These are phyloP conservation scores for Metarhizium humberi DNA, from an alignment of 2,329 filamentous ascomycete genomes.

Conservation along the genomic window DNA sequence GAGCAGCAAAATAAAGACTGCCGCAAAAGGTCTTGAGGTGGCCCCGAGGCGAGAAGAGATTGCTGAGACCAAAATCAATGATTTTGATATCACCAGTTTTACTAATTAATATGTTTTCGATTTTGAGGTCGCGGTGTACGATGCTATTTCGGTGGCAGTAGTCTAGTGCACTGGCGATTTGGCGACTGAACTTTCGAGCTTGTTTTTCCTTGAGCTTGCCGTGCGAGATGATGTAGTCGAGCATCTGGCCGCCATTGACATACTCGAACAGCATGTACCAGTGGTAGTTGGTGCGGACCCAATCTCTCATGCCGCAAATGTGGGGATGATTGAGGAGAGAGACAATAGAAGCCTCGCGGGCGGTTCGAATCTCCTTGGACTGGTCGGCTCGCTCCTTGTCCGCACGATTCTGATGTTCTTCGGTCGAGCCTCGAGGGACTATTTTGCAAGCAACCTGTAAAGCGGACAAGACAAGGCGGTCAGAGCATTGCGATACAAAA, in stretches of 20 bases:
- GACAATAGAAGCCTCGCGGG: conserved; percentile 91
- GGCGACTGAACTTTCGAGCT: conserved; percentile 91
- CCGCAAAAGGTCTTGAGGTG: conserved; percentile 96
- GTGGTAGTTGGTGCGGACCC: conserved; percentile 91
- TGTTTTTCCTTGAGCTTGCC: conserved; percentile 97
- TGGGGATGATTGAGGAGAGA: conserved; percentile 90
- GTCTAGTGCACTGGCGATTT: conserved; percentile 92
- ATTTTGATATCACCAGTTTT: conserved; percentile 99
- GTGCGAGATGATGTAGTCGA: conserved; percentile 98
- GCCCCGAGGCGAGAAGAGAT: conserved; percentile 77
- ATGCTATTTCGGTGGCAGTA: conserved; percentile 98
- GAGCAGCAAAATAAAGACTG: conserved; percentile 94
- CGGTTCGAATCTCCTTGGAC: conserved; percentile 91
- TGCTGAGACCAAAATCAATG: conserved; percentile 96
- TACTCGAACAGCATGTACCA: conserved; percentile 99
- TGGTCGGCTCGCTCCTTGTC: conserved; percentile 87
- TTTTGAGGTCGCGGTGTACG: conserved; percentile 94
- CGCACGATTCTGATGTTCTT: conserved; percentile 63
- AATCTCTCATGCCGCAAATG: conserved; percentile 91
- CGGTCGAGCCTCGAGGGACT: conserved; percentile 79
- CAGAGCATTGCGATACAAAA: neutral
- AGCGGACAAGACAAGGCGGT: conserved; percentile 2
- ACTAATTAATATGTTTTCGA: conserved; percentile 98
- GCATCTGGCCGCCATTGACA: conserved; percentile 97
- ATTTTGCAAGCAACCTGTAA: conserved; percentile 85